These are phyloP conservation scores for Amoebophrya sp. DNA, from an alignment of 169 alveolate genomes.

Conservation along the genomic window DNA sequence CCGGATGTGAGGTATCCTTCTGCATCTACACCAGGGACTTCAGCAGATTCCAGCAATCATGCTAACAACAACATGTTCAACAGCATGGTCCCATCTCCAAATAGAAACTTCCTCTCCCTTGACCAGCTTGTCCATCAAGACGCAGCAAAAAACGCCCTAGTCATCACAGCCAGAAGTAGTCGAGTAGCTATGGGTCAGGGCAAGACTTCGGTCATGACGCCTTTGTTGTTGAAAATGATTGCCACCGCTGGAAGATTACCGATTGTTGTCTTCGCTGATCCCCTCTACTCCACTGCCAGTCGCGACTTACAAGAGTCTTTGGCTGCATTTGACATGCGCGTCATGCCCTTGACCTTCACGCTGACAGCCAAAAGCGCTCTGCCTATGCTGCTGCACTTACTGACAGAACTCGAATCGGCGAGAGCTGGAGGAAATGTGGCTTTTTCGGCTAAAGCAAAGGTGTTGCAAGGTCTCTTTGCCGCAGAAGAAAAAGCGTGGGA, in stretches of 20 bases:
- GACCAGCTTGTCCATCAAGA: too few relatives aligned
- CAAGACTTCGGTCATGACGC: not conserved
- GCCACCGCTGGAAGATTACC: not conserved
- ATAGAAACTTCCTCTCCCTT: too few relatives aligned
- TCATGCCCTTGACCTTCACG: not conserved
- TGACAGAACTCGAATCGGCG: not conserved
- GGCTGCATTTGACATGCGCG: not conserved
- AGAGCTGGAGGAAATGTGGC: not conserved
- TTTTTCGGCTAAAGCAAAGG: slow-evolving; percentile 6
- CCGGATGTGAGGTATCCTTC: too few relatives aligned
- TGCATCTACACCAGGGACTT: too few relatives aligned
- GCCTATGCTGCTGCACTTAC: not conserved
- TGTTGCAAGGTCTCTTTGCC: not conserved
- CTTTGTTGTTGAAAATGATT: not conserved
- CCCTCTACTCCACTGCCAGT: not conserved
- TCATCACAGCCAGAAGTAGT: too few relatives aligned
- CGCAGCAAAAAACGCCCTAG: too few relatives aligned
- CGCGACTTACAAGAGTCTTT: slow-evolving; percentile 6
- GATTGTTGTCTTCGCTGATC: not conserved
- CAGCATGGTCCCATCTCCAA: too few relatives aligned
- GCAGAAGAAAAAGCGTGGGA: not conserved
- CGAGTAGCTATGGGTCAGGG: slow-evolving; percentile 2
- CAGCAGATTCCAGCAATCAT: too few relatives aligned
- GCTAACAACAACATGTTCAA: too few relatives aligned
- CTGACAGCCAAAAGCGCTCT: not conserved